Evolutionary conservation across 2,329 filamentous ascomycete species (phyloP), one percentile per base, ranked within the genome.

Genomic region (Corinectria fuckeliana): DNA sequence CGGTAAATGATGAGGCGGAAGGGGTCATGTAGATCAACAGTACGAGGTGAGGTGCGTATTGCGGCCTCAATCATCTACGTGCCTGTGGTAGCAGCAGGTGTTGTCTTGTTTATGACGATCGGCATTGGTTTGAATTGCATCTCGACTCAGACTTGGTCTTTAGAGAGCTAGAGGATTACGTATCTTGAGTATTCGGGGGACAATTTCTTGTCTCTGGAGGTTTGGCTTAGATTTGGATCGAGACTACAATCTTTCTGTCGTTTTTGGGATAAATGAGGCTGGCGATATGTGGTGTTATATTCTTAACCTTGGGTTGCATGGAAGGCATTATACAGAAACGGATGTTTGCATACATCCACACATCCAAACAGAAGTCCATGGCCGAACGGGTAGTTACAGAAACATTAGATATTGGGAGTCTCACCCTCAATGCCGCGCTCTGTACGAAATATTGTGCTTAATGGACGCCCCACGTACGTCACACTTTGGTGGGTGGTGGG

Each of bases 1-100:
- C 58, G 66, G 63, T 71, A 23, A 56, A 50, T 34, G 41, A 51
- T 49, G 45, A 50, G 34, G 10, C 23, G 18, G 34, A 49, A 47
- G 13, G 25, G 14, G 41, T 4, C 38, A 58, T n/a, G 47, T 20
- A 13, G 30, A 36, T 36, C 32, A 36, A 36, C 32, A 36, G 32
- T 9, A 36, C 32, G 32, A 16, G 26, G 20, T n/a, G 45, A 20
- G 8, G 14, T 44, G 41, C 41, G 14, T n/a, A 11, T 10, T 5
- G 23, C 5, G 32, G 18, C 6, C 41, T 26, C 41, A 6, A 16
- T 25, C 14, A 9, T 16, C 9, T 16, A 18, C 21, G 11, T 44
- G 14, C 23, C 23, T 26, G 41, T 26, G 23, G 23, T 26, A 26
- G 41, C 23, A 44, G 41, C 41, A 26, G 23, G 32, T 36, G 32